Evolutionary conservation across 2,329 filamentous ascomycete species (phyloP), one percentile per base, ranked within the genome.

Genomic region (Metarhizium anisopliae): DNA sequence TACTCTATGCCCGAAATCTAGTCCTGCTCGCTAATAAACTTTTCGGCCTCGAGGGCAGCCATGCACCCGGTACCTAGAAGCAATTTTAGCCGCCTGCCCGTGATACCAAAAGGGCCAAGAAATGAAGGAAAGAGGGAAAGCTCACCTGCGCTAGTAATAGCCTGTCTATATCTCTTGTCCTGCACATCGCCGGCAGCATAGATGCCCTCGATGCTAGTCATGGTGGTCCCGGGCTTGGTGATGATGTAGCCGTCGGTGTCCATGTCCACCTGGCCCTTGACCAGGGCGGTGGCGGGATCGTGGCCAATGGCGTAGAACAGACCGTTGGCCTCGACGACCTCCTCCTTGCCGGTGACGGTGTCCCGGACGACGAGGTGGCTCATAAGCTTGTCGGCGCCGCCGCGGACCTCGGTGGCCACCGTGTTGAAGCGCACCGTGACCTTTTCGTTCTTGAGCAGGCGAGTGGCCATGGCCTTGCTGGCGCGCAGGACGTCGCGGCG

Each of bases 281-380:
- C 87, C 45, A 99, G 79, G n/a, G 74, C 67, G 0, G 90, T 97
- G 51, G 94, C 95, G 13, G 94, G 94, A 70, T 96, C 93, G 75
- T 99, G 94, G 29, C 94, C 94, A 54, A 99, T 87, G 66, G 95
- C 94, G 73, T 99, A 99, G 76, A 99, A 99, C 29, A 99, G 80
- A 32, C 94, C 94, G 72, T 88, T 95, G 52, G 93, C 93, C 63
- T 90, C 85, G 51, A 96, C 77, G n/a, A 86, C 86, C 78, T 95
- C 88, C 71, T 88, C 82, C 69, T 85, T 75, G 59, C 90, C 90
- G 25, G 85, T 89, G 65, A 79, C 75, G 58, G 84, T 84, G 74
- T 97, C 83, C 80, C 89, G 89, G 70, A 99, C 80, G 54, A 88
- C 83, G 62, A 99, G 76, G 67, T 91, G 86, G 69, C 84, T 90